Conservation (phyloP, 78 protist species). For the Mastigamoeba balamuthi region DNA sequence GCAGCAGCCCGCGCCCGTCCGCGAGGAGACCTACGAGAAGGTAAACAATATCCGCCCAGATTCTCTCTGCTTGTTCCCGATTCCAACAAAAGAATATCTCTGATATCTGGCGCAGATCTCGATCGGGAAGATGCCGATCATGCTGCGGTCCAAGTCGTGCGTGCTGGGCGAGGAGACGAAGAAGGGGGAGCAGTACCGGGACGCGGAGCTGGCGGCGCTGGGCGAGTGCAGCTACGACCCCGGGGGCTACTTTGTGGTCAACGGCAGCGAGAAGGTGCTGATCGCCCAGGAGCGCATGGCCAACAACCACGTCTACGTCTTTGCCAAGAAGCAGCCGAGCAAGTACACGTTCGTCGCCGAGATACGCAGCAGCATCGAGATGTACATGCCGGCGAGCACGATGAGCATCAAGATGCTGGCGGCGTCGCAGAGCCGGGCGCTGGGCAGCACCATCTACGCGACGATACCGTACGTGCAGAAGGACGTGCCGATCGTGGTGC, state of each 20-base stretch:
- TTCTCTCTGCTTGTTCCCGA: neutral
- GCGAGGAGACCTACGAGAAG: neutral
- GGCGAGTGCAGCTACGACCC: conserved; percentile 98
- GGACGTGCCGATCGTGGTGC: conserved; percentile 84
- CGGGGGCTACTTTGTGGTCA: conserved; percentile 99
- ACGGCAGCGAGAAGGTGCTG: conserved; percentile 96
- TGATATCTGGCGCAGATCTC: conserved; percentile 1
- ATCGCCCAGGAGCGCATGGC: conserved; percentile 97
- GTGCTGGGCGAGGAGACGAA: conserved; percentile 9
- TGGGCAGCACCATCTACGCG: conserved; percentile 22
- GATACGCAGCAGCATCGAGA: conserved; percentile 74
- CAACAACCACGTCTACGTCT: conserved; percentile 88
- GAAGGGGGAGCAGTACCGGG: too few relatives aligned
- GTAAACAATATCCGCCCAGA: neutral
- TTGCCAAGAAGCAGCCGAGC: conserved; percentile 55
- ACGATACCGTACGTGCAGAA: conserved; percentile 45
- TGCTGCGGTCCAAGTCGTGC: conserved; percentile 93
- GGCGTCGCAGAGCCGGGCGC: neutral
- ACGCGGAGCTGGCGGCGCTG: conserved; percentile 32
- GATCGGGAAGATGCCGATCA: conserved; percentile 91
- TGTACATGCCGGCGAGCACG: conserved; percentile 30
- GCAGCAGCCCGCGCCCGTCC: too few relatives aligned
- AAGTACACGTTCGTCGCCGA: conserved; percentile 81
- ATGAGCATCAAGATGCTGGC: conserved; percentile 54
- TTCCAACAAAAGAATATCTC: neutral